Evolutionary conservation across 2,329 filamentous ascomycete species (phyloP).

Genomic region (Alternaria sp.): DNA sequence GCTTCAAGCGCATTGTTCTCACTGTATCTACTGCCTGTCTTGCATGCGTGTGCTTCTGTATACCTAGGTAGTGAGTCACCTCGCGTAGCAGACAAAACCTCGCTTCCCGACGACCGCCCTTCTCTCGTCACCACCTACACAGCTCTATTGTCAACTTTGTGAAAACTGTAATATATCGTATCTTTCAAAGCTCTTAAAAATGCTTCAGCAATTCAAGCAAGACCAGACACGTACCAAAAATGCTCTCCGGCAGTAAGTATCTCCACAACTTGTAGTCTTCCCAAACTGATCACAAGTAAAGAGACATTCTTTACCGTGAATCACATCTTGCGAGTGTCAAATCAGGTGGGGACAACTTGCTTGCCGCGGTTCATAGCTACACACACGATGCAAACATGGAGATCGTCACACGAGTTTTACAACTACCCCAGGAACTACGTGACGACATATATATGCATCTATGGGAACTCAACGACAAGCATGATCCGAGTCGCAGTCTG

Average conservation of each 20-base stretch:
- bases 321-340: background rate
- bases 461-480: background rate
- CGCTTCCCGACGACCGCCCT: background rate
- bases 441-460: constrained; percentile 12
- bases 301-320: constrained; percentile 1
- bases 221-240: background rate
- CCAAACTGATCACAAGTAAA: background rate
- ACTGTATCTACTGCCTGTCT: background rate
- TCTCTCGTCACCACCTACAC: background rate
- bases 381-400: constrained; percentile 5
- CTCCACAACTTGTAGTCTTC: background rate
- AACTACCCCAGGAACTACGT: constrained; percentile 15
- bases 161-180: background rate
- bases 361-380: constrained; percentile 4
- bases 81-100: background rate
- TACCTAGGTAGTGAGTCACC: background rate
- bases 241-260: constrained; percentile 4
- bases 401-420: constrained; percentile 4
- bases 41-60: no score
- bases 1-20: background rate
- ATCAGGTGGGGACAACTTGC: background rate
- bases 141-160: background rate
- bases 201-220: constrained; percentile 4
- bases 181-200: background rate
- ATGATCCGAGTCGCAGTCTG: constrained; percentile 4